These are phyloP conservation scores for Ruellia speciosa DNA, from an alignment of 305 asterid genomes.

Conservation along the genomic window DNA sequence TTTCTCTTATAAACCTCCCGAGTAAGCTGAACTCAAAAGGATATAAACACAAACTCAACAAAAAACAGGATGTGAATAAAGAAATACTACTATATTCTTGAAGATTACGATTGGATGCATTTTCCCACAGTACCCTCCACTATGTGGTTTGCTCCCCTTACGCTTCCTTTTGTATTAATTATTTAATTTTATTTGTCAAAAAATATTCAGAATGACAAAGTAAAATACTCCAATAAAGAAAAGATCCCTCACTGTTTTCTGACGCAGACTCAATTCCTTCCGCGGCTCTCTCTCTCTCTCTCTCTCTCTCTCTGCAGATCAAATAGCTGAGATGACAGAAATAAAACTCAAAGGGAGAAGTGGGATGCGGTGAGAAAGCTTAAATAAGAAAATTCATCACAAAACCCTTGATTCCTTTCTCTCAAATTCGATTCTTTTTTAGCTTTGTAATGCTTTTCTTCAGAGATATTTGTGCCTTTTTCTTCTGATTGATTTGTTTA, in stretches of 20 bases:
- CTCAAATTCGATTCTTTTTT: no score
- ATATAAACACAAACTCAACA: no score
- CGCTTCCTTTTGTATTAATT: conserved; percentile 1
- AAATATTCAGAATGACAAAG: conserved; percentile 5
- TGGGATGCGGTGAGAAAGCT: neutral
- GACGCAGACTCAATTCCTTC: conserved; percentile 52
- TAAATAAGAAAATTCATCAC: no score
- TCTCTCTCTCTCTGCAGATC: conserved; percentile 42
- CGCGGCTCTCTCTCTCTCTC: conserved; percentile 31
- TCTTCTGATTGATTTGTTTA: neutral
- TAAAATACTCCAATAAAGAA: conserved; percentile 11
- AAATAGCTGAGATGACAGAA: conserved; percentile 9
- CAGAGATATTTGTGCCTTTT: conserved; percentile 18
- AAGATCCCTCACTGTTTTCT: conserved; percentile 24
- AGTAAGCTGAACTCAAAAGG: no score
- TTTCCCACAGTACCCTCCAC: neutral
- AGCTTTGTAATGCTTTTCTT: no score
- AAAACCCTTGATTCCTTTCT: no score
- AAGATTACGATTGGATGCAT: neutral
- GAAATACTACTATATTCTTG: no score
- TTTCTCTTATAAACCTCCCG: no score
- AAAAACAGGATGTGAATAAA: no score
- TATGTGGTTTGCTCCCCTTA: neutral
- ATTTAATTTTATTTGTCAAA: conserved; percentile 7
- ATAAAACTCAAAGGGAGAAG: neutral